Percentiles rank a stretch among this genome's conserved stretches.
Conservation (phyloP, 768 basidiomycete genomes). For the Crucibulum laeve region DNA sequence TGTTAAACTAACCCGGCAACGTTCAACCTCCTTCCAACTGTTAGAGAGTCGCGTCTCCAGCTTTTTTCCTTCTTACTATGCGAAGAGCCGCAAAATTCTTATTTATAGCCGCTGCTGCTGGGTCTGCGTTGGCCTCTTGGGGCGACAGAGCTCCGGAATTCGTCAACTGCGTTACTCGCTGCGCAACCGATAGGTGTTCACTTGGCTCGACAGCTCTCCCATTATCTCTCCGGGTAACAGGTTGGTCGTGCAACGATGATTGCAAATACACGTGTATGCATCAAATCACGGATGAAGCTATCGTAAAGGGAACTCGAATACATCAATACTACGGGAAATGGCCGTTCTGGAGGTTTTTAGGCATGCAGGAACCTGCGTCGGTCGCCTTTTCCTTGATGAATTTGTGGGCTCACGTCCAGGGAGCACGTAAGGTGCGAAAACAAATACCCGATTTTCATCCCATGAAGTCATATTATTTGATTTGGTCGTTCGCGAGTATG, state of each 20-base stretch:
- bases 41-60: no score
- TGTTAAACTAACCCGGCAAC: background rate
- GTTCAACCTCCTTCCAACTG: no score
- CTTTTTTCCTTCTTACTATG: background rate
- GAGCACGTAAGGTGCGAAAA: slow-evolving; percentile 42
- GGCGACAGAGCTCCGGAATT: slow-evolving; percentile 60
- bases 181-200: slow-evolving; percentile 36
- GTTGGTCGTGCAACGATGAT: slow-evolving; percentile 86
- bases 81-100: background rate
- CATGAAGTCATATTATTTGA: slow-evolving; percentile 63
- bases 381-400: slow-evolving; percentile 89
- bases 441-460: slow-evolving; percentile 55
- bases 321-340: slow-evolving; percentile 95
- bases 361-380: slow-evolving; percentile 93
- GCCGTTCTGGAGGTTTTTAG: slow-evolving; percentile 88
- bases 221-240: slow-evolving; percentile 56
- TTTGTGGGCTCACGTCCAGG: slow-evolving; percentile 67
- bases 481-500: slow-evolving; percentile 66
- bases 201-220: slow-evolving; percentile 34
- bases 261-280: slow-evolving; percentile 93
- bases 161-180: slow-evolving; percentile 43
- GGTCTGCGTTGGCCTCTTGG: slow-evolving; percentile 39
- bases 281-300: slow-evolving; percentile 55
- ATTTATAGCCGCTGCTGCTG: background rate
- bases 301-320: slow-evolving; percentile 34